Base-by-base conservation (phyloP, 2,329 filamentous ascomycete genomes). In the Diaporthe sp. region DNA sequence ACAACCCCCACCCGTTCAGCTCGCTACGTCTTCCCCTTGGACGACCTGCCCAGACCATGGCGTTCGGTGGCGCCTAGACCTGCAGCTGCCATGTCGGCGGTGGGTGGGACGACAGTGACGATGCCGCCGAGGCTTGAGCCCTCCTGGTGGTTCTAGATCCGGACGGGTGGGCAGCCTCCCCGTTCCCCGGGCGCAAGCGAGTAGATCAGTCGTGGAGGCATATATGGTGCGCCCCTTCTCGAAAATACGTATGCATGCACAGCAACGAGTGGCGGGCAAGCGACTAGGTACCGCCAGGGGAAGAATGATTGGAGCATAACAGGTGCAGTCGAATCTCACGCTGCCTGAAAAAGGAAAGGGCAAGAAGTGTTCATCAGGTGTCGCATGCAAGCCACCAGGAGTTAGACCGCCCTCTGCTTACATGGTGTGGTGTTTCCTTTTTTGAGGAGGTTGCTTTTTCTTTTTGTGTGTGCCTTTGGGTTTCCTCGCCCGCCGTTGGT, bases 1-100 rank as follows among this genome's bases (percentile, higher is more conserved):
- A 7, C 46, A 68, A 3, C 22, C 46, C 31, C 62, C 46, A 53
- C 13, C 46, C 22, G 8, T 4, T n/a, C 34, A 0, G 22, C 19
- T 53, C 22, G 17, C 46, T 31, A 7, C 28, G 22, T 9, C 34
- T 9, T 10, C 1, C 9, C 10, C 22, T 17, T 10, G n/a, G 22
- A 25, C 31, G 7, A 19, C 19, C 19, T 12, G 6, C 28, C 34
- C 9, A 7, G 46, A 12, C 53, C 46, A 68, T 8, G 46, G 31
- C 46, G 46, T 22, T 53, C 13, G 46, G 15, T 67, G 44, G 31
- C 44, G 22, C 10, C n/a, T 12, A 34, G 62, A 17, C 46, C 25
- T 67, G 62, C 61, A 46, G 61, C 61, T 51, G 46, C 31, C 62
- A 68, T 37, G 46, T 37, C 46, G 19, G 31, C 22, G 62, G 31